Evolutionary conservation across 192 early-diverging fungal species (phyloP), one percentile per base, ranked within the genome.

Genomic region (Hyaloraphidium curvatum): DNA sequence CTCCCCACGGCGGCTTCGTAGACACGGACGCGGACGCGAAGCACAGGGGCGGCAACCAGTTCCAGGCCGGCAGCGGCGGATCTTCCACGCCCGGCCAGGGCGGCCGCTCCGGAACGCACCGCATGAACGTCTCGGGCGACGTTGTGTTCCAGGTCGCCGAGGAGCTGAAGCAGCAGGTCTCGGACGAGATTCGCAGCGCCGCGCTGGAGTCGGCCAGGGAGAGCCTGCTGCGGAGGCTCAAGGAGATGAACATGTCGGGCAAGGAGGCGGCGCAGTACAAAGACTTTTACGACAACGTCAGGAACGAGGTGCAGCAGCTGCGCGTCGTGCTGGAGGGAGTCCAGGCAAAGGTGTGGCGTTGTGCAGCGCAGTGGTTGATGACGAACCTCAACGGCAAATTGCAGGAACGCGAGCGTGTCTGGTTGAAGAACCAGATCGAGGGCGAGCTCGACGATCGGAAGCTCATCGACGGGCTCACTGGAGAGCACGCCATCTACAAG

Each of bases 371-470:
- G n/a, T n/a, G n/a, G n/a, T n/a, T n/a, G n/a, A n/a, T n/a, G n/a
- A n/a, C n/a, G n/a, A n/a, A n/a, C n/a, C n/a, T n/a, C n/a, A n/a
- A n/a, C n/a, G n/a, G n/a, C n/a, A n/a, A n/a, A n/a, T n/a, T n/a
- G n/a, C n/a, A n/a, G n/a, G 73, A 85, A 29, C 82, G 83, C 58
- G 85, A 88, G 55, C 75, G 85, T 7, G 75, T 82, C 13, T 88
- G 85, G 85, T 64, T 88, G n/a, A 74, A 78, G 53, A 82, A 82
- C 59, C 81, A 86, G 57, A 75, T 70, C 27, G 77, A 78, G 11
- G 85, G 85, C 23, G 85, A 87, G 54, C 54, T 87, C 40, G 85
- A 87, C 52, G 85, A 87, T 54, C 73, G 74, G 0, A 87, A 82
- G 54, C 62, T 88, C 17, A 74, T 77, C 39, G 78, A 81, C 57